phyloP scores from a whole-genome alignment of 2,329 filamentous ascomycete genomes.

The Sporothrix globosa region DNA sequence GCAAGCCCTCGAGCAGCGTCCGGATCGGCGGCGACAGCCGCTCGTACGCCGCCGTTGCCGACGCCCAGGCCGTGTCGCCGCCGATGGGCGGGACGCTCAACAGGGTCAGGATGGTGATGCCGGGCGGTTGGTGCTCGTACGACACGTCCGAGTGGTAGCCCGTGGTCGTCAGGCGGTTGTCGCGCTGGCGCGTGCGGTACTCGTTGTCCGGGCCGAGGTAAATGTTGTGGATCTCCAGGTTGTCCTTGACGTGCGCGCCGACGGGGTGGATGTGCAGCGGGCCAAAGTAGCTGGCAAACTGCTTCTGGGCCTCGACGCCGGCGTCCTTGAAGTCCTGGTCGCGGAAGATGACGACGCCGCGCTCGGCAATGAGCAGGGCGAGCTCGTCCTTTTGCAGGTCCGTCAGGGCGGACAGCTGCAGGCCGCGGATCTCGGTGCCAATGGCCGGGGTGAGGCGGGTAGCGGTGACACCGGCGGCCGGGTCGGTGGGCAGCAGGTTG shows the following conservation, averaged over 20 bases:
- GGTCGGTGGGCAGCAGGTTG: constrained; percentile 38
- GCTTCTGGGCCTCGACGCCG: constrained; percentile 46
- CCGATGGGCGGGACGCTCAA: constrained; percentile 43
- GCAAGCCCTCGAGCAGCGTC: constrained; percentile 44
- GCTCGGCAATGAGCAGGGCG: constrained; percentile 48
- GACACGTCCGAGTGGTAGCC: constrained; percentile 50
- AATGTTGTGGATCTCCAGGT: constrained; percentile 52
- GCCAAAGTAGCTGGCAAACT: constrained; percentile 47
- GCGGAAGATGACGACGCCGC: constrained; percentile 47
- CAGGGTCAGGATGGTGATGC: constrained; percentile 48
- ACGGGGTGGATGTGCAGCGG: constrained; percentile 49
- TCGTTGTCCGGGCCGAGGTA: constrained; percentile 53
- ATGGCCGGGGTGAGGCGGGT: constrained; percentile 44
- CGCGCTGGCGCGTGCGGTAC: constrained; percentile 45
- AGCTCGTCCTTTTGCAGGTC: constrained; percentile 49
- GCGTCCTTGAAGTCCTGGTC: constrained; percentile 47
- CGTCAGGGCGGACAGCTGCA: constrained; percentile 47
- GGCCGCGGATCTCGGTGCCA: constrained; percentile 48
- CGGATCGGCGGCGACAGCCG: constrained; percentile 46
- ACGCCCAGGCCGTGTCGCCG: constrained; percentile 47
- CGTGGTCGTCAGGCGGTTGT: constrained; percentile 45
- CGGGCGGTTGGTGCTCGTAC: constrained; percentile 49
- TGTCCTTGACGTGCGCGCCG: constrained; percentile 49
- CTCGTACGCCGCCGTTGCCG: constrained; percentile 46
- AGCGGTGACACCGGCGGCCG: constrained; percentile 35